Base-by-base conservation (phyloP, 768 basidiomycete species). In the Amyloporia xantha region DNA sequence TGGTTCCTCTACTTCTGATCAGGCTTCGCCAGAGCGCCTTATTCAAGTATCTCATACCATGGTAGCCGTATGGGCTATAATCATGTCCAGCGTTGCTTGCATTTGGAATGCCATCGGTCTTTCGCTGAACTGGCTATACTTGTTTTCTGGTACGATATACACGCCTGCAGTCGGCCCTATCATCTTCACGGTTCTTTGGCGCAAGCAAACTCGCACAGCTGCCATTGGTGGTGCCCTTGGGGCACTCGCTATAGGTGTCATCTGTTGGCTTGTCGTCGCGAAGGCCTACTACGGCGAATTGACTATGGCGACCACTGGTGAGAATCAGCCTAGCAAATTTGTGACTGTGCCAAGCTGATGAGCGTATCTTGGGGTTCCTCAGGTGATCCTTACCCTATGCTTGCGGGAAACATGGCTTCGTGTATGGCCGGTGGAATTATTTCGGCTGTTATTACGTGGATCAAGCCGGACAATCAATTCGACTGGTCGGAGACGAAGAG, bases 41-140 rank as follows among this genome's bases (percentile, higher is more conserved):
- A 26, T 42, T 17, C 41, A 23, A 12, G 41, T 42, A 9, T 42
- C 41, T 5, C 41, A 42, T 17, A 13, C 25, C 13, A 42, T 42
- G 41, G 41, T 42, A 5, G 19, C 13, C 24, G 10, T 42, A 7
- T 42, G 41, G 41, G 41, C 24, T 26, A 7, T 42, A 5, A 17
- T 42, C 19, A 42, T 42, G 41, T 23, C 41, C 19, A 26, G 21
- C 24, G 41, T 42, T 24, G 41, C 41, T 23, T 42, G 41, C 19
- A 21, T 42, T 23, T 42, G 41, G 41, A 42, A 42, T 42, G 41
- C 21, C 7, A 47, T 47, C 33, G 45, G 45, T 2, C 11, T 47
- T 15, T 47, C 45, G 5, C 37, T 47, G 13, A 38, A 38, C 17
- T 47, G 45, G 45, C 37, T 47, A 2, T 47, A 33, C 37, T 17